Conservation (phyloP, 257 asterid species). For the Galeopsis tetrahit region DNA sequence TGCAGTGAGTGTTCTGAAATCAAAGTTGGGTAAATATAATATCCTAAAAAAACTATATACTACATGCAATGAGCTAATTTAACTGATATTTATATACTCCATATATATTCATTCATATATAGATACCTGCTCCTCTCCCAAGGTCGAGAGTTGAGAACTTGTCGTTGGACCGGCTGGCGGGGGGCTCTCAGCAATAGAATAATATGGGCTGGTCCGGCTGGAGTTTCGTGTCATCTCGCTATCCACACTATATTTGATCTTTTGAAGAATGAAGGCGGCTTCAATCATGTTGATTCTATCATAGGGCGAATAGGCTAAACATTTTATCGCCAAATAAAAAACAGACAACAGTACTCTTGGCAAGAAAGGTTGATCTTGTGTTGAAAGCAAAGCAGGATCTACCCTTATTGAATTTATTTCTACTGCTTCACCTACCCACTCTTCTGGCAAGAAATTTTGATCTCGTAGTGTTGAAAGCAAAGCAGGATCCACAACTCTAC, state of each 20-base stretch:
- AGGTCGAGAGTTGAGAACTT: not conserved
- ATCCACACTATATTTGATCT: conserved; percentile 12
- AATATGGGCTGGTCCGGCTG: not conserved
- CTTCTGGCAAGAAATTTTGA: not conserved
- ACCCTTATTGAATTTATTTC: conserved; percentile 14
- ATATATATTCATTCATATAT: too few species aligned
- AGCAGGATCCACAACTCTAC: not conserved
- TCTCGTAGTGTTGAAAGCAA: conserved; percentile 7
- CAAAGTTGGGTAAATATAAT: too few species aligned
- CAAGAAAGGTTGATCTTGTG: conserved; percentile 13
- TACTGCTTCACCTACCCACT: conserved; percentile 37
- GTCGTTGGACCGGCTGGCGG: not conserved
- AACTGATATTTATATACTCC: too few species aligned
- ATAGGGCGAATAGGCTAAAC: not conserved
- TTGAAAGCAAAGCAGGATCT: conserved; percentile 26
- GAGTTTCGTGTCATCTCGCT: not conserved
- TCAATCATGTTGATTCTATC: conserved; percentile 29
- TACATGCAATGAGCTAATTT: not conserved
- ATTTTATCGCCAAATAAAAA: not conserved
- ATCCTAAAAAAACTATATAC: not conserved
- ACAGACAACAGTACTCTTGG: not conserved
- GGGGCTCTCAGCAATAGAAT: not conserved
- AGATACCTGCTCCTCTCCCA: not conserved
- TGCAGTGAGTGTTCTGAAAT: too few species aligned
- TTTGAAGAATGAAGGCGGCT: conserved; percentile 7